Conservation (phyloP, 805 yeast species). For the Starmerella tilneyi region DNA sequence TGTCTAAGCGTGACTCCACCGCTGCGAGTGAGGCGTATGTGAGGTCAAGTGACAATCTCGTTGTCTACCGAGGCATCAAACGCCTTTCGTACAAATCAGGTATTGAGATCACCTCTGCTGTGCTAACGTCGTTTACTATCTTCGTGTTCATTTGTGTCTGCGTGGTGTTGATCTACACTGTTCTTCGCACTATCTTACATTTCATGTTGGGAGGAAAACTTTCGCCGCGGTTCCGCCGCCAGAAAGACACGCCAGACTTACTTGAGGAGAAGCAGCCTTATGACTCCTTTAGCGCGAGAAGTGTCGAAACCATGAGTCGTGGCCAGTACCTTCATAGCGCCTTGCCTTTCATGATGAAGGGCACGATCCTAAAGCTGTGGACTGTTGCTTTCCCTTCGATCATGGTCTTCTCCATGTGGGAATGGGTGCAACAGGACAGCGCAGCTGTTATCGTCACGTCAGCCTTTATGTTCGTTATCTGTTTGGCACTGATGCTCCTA, state of each 20-base stretch:
- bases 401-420: slow-evolving; percentile 73
- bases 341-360: slow-evolving; percentile 69
- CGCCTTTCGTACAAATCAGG: slow-evolving; percentile 66
- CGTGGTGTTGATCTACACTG: slow-evolving; percentile 49
- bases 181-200: slow-evolving; percentile 40
- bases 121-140: slow-evolving; percentile 77
- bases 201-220: neutral
- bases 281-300: neutral
- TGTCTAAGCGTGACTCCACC: slow-evolving; percentile 20
- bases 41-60: slow-evolving; percentile 32
- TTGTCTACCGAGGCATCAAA: slow-evolving; percentile 75
- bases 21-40: slow-evolving; percentile 24
- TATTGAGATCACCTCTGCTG: slow-evolving; percentile 76
- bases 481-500: slow-evolving; percentile 53
- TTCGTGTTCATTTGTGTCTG: slow-evolving; percentile 69
- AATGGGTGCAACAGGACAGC: slow-evolving; percentile 69
- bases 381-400: slow-evolving; percentile 80
- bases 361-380: slow-evolving; percentile 65
- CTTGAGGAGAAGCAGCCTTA: slow-evolving; percentile 10
- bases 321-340: slow-evolving; percentile 36
- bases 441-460: slow-evolving; percentile 82
- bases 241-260: slow-evolving; percentile 27
- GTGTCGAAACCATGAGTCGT: slow-evolving; percentile 7
- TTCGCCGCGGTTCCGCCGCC: slow-evolving; percentile 33
- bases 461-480: slow-evolving; percentile 53